Conservation (phyloP, 2,329 filamentous ascomycete genomes). For the Fusarium sp. region DNA sequence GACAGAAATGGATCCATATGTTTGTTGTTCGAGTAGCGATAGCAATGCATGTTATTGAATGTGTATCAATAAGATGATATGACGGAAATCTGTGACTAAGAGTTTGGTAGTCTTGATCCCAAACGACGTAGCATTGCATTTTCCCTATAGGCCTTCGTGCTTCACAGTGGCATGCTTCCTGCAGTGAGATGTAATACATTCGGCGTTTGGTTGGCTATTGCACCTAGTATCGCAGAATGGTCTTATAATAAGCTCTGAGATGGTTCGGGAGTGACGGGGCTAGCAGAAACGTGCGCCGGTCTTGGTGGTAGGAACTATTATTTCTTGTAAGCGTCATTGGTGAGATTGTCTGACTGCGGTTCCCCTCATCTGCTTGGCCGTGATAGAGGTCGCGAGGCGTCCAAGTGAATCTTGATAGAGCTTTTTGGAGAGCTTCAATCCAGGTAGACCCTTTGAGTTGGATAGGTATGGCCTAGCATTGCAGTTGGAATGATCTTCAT, state of each 20-base stretch:
- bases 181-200: not conserved
- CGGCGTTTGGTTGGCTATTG: not conserved
- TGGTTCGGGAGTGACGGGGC: not conserved
- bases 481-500: not conserved
- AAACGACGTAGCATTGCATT: conserved; percentile 3
- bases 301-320: not conserved
- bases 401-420: accelerated
- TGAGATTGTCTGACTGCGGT: not conserved
- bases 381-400: not conserved
- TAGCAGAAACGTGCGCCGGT: not conserved
- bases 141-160: not conserved
- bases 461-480: accelerated
- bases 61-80: not conserved
- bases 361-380: not conserved
- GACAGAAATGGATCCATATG: not conserved
- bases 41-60: not conserved
- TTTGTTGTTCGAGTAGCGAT: not conserved
- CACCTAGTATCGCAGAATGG: not conserved
- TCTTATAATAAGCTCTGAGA: not conserved
- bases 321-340: not conserved
- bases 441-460: accelerated
- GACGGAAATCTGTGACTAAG: not conserved
- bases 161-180: not conserved
- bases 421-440: accelerated
- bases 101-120: not conserved